Base-by-base conservation (phyloP, 129 eudicot genomes). In the Lactuca saligna region DNA sequence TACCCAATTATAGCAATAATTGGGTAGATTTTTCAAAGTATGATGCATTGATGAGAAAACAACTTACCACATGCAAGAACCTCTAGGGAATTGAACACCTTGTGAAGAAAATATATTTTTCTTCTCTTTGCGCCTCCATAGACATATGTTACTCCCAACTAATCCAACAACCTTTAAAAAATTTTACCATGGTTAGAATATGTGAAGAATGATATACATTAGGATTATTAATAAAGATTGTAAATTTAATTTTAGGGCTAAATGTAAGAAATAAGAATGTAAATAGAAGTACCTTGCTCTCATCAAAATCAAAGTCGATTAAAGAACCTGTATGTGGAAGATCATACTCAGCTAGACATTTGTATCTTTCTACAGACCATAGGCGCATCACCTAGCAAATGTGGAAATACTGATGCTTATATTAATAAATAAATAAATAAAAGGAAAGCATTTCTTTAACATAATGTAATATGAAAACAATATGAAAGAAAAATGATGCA, bases 301-400 rank as follows among this genome's bases (percentile, higher is more conserved):
- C 98, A 42, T 93, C 98, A 77, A 89, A 93, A 71, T 93, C 90
- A 77, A 89, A 93, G 87, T 93, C 98, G 54, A 81, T 74, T 35
- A 93, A 51, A 61, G 88, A 77, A 64, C 84, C 82, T 42, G 56
- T 73, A 76, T 86, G 88, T 11, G 95, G 91, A 60, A 89, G 78
- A 65, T 34, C 20, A 74, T 80, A 93, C 78, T 89, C 97, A 41
- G 87, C 95, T 90, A 93, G 68, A 50, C 90, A 84, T 76, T 78
- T 86, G 92, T 86, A 89, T 64, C 87, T 89, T 56, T 82, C 90
- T 41, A 82, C 89, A 12, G 98, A 93, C 98, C 98, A 93, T 31
- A 93, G 86, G 17, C 97, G 96, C 92, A 93, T 86, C 69, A 85
- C 89, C 98, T 93, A 73, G 48, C 74, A 84, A 67, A 29, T 57